Percentiles rank a stretch among this genome's conserved stretches.
Evolutionary conservation across 306 rosid genomes (phyloP).

Genomic region (Trifolium repens): DNA sequence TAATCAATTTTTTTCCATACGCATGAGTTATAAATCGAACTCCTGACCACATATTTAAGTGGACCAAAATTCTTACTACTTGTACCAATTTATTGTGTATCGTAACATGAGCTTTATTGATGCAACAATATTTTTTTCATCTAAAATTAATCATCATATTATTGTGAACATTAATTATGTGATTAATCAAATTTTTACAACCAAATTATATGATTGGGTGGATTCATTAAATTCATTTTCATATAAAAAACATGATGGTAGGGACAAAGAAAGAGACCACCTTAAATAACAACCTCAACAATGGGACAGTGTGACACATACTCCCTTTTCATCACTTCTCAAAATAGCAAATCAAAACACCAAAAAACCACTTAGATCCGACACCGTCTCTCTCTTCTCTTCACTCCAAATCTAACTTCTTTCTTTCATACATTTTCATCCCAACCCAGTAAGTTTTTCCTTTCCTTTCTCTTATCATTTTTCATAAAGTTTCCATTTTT

Average conservation of each 20-base stretch:
- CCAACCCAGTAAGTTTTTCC: constrained; percentile 42
- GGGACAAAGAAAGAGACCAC: constrained; percentile 11
- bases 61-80: no score
- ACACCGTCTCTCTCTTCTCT: constrained; percentile 17
- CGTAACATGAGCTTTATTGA: no score
- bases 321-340: constrained; percentile 30
- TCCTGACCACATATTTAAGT: no score
- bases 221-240: background rate
- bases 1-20: no score
- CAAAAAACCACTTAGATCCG: constrained; percentile 39
- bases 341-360: constrained; percentile 39
- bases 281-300: constrained; percentile 43
- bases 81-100: no score
- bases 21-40: no score
- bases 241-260: background rate
- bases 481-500: constrained; percentile 28
- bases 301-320: constrained; percentile 44
- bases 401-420: constrained; percentile 41
- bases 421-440: constrained; percentile 4
- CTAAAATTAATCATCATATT: no score
- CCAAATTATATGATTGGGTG: background rate
- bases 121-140: no score
- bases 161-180: no score
- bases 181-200: background rate
- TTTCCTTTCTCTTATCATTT: background rate